Evolutionary conservation across 2,329 filamentous ascomycete species (phyloP), one percentile per base, ranked within the genome.

Genomic region (Sordariomycetes sp.): DNA sequence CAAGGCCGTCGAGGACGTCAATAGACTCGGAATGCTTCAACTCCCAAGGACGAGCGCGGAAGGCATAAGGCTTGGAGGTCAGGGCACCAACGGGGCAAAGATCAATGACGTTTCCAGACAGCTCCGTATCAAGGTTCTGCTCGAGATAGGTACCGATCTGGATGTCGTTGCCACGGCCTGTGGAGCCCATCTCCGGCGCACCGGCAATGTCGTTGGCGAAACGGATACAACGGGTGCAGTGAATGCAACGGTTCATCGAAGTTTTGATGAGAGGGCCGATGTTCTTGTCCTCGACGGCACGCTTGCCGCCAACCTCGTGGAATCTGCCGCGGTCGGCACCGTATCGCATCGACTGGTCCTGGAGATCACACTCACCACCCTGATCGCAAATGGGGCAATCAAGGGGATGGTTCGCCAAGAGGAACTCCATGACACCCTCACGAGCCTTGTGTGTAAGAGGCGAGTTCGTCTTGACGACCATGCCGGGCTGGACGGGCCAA

Each of bases 301-400:
- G 85, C 75, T 98, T 98, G 64, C 92, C 92, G 36, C 76, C 80
- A 53, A 93, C 65, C 64, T 98, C 92, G 66, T 98, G 92, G 68
- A 98, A 98, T 50, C 92, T 83, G 42, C 92, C 92, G 57, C 92
- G 78, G 64, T 98, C 92, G 44, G 82, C 85, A 53, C 92, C 92
- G 58, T 98, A 98, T 62, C 92, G 78, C 90, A 98, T 96, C 36
- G 90, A 96, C 71, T 98, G 92, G 61, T 98, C 92, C 66, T 98
- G 92, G 41, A 98, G 78, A 70, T 98, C 92, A 64, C 92, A 98
- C 63, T 98, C 92, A 57, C 92, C 92, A 68, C 92, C 92, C 64
- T 98, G 92, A 63, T 98, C 92, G 69, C 92, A 98, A 57, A 98
- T 86, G 32, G 88, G 87, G 68, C 90, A 95, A 66, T 96, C 88